These are phyloP conservation scores for Raphidocelis subcapitata DNA, from an alignment of 139 green algal genomes.

Conservation along the genomic window DNA sequence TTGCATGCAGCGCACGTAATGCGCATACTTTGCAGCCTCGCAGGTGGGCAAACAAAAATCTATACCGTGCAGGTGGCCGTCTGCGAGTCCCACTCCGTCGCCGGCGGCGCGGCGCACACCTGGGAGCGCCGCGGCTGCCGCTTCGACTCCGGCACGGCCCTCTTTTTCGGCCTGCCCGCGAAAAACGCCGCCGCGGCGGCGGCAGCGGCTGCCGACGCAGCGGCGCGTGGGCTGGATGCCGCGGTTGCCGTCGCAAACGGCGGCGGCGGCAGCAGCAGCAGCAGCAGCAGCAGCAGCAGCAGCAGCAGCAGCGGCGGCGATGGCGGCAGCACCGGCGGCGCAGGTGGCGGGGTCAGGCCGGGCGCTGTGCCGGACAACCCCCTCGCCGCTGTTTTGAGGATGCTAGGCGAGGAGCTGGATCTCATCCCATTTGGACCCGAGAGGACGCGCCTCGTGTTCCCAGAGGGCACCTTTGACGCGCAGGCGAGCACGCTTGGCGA, in stretches of 20 bases:
- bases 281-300: constrained; percentile 1
- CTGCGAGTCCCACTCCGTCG: constrained; percentile 44
- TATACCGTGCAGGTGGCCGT: too few species aligned
- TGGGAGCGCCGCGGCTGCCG: constrained; percentile 45
- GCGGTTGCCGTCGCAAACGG: neutral
- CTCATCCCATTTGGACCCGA: constrained; percentile 32
- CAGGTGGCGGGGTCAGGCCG: neutral
- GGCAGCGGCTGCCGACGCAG: neutral
- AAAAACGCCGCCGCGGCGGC: too few species aligned
- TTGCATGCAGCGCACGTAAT: too few species aligned
- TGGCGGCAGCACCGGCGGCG: neutral
- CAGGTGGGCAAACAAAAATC: too few species aligned
- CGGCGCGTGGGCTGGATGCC: neutral
- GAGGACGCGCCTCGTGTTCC: constrained; percentile 56
- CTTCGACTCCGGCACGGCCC: constrained; percentile 59
- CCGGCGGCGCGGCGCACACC: constrained; percentile 53
- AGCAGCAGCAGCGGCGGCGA: neutral
- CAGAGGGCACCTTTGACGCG: constrained; percentile 49
- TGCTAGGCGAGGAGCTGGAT: constrained; percentile 33
- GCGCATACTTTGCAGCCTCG: too few species aligned
- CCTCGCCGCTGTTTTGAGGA: constrained; percentile 22
- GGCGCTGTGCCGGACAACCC: constrained; percentile 32
- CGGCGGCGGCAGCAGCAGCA: neutral
- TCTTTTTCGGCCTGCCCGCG: constrained; percentile 48
- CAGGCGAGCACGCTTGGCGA: constrained; percentile 18